Conservation (phyloP, 352 stramenopile species). For the Phytophthora ohioensis region DNA sequence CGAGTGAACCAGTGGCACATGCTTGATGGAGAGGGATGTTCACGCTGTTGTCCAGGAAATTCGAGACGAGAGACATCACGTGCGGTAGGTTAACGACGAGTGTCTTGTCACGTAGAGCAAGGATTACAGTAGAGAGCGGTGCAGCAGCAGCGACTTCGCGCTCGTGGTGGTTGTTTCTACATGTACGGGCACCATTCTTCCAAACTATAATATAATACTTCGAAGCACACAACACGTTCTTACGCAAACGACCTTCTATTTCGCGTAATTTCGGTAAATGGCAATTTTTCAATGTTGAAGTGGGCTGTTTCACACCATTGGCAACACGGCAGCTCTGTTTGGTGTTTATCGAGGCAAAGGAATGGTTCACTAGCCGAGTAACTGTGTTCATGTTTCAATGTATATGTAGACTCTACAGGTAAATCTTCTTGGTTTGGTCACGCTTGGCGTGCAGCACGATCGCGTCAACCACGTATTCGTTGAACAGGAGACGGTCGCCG, state of each 20-base stretch:
- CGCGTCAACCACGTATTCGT: conserved; percentile 73
- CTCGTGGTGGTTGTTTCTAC: not conserved
- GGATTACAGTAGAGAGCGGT: not conserved
- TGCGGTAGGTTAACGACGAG: not conserved
- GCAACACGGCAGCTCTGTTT: too few relatives aligned
- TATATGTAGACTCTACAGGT: conserved; percentile 41
- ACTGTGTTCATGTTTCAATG: too few relatives aligned
- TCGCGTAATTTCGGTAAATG: too few relatives aligned
- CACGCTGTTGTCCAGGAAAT: not conserved
- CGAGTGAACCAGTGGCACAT: not conserved
- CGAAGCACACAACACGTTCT: too few relatives aligned
- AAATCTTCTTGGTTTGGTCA: conserved; percentile 70
- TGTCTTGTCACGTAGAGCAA: not conserved
- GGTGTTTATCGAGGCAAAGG: too few relatives aligned
- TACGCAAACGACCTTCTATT: not conserved
- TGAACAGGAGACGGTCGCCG: conserved; percentile 68
- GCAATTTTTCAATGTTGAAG: too few relatives aligned
- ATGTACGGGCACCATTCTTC: too few relatives aligned
- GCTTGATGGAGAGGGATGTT: conserved; percentile 11
- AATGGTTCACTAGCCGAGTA: too few relatives aligned
- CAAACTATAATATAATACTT: too few relatives aligned
- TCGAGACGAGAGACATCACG: conserved; percentile 6
- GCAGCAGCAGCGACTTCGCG: not conserved
- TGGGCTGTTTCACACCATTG: too few relatives aligned
- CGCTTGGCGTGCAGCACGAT: conserved; percentile 69